Base-by-base conservation (phyloP, 139 green algal species). In the Tetradesmus lagerheimii region DNA sequence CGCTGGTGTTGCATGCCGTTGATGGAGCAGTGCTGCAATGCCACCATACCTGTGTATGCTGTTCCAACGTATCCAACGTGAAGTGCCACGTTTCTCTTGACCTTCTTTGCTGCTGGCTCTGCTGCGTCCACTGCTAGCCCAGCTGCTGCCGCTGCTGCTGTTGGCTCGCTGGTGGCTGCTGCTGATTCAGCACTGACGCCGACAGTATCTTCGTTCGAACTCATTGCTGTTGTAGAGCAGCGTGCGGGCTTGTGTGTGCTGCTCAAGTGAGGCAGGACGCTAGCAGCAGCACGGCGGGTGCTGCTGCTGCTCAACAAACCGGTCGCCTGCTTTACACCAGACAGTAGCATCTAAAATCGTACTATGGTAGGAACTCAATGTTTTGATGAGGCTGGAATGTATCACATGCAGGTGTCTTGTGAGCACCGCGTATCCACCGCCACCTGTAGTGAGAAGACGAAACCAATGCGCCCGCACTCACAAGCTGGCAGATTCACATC, bases 51-150 rank as follows among this genome's bases (percentile, higher is more conserved):
- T 85, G 92, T 90, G 91, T 93, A 97, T 0, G 50, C 86, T 0
- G 93, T 96, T 43, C 95, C 96, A 12, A 97, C 91, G 87, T 98
- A 98, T 1, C 93, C 96, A 0, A 96, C 62, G 77, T 96, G 93
- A 4, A 98, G 64, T 1, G 94, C 96, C 0, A 98, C 96, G n/a
- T 93, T 95, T 37, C 95, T 90, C 85, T 98, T 98, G 39, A 87
- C 89, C 1, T 78, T 71, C 74, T 92, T 87, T 87, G 87, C 23
- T 85, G 71, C 71, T 1, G 31, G 71, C 9, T 38, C 71, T 79
- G 71, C 77, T 77, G n/a, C 81, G 25, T 57, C 53, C 31, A 23
- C 47, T 76, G 27, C 20, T 53, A 38, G 81, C 53, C n/a, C 81
- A 41, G n/a, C 80, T 35, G 27, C 38, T 66, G 45, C 43, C 20